Percentiles rank a stretch among this genome's conserved stretches.
These are phyloP conservation scores for Marasmius sp. DNA, from an alignment of 1,284 basidiomycete species.

Conservation along the genomic window DNA sequence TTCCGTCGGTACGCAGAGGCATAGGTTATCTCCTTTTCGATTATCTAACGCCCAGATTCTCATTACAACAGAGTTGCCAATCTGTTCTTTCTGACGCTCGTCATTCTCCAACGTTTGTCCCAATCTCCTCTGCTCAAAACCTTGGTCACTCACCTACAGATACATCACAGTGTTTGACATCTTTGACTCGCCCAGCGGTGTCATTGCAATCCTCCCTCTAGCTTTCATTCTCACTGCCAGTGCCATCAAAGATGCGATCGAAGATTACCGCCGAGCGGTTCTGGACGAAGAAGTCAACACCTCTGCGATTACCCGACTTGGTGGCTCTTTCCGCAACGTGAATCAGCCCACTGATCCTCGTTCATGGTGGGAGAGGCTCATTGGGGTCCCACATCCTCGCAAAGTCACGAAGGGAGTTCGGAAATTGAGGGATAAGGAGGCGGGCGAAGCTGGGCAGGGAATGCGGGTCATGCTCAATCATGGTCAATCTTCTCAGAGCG, in stretches of 20 bases:
- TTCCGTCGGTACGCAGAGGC: conserved; percentile 64
- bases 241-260: conserved; percentile 92
- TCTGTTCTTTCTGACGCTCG: conserved; percentile 86
- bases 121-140: background rate
- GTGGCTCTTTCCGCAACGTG: conserved; percentile 82
- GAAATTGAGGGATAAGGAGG: conserved; percentile 84
- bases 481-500: conserved; percentile 32
- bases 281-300: conserved; percentile 94
- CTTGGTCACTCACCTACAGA: background rate
- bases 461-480: conserved; percentile 64
- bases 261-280: conserved; percentile 86
- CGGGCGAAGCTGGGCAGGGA: conserved; percentile 49
- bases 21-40: conserved; percentile 9
- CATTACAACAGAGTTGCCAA: conserved; percentile 72
- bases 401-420: conserved; percentile 83
- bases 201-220: conserved; percentile 85
- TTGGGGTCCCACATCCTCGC: conserved; percentile 69
- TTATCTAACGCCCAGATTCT: background rate
- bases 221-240: conserved; percentile 88
- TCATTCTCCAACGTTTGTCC: conserved; percentile 75
- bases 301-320: conserved; percentile 84
- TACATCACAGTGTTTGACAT: conserved; percentile 74
- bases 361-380: conserved; percentile 69
- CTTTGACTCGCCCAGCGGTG: conserved; percentile 86
- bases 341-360: conserved; percentile 84